A percentile compares a stretch with the other conserved stretches of the same genome.
phyloP scores from a whole-genome alignment of 2,329 filamentous ascomycete genomes.

The Xylaria sp. region DNA sequence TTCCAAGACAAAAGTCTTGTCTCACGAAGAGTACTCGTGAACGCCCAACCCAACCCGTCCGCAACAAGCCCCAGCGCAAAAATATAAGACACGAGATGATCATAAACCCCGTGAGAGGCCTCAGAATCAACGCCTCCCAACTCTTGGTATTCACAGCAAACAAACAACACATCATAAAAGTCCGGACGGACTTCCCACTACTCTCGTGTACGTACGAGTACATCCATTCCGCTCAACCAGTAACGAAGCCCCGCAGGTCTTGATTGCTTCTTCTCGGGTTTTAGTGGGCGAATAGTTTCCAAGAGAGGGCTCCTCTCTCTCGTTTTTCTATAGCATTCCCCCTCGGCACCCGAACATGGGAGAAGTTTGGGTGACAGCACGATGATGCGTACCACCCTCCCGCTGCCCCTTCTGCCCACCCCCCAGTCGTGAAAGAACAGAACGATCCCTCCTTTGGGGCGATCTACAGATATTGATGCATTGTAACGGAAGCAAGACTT shows the following conservation, averaged over 20 bases:
- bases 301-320: background rate
- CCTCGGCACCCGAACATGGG: constrained; percentile 11
- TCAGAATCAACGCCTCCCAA: background rate
- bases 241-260: background rate
- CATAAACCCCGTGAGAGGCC: background rate
- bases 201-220: too few species aligned
- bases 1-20: background rate
- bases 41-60: background rate
- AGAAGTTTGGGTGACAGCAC: constrained; percentile 14
- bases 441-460: constrained; percentile 5
- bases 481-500: background rate
- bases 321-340: too few species aligned
- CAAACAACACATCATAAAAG: background rate
- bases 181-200: too few species aligned
- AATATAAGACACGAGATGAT: background rate
- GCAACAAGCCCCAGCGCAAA: background rate
- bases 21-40: background rate
- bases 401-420: background rate
- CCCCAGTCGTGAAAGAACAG: constrained; percentile 10
- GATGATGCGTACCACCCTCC: constrained; percentile 11
- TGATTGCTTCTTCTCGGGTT: constrained; percentile 12
- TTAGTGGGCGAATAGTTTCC: constrained; percentile 9
- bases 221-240: constrained; percentile 3
- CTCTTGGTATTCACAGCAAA: constrained; percentile 4
- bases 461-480: constrained; percentile 19